Percentiles rank a stretch among this genome's conserved stretches.
Conservation (phyloP, 176 grass and related monocot genomes). For the Phragmites australis region DNA sequence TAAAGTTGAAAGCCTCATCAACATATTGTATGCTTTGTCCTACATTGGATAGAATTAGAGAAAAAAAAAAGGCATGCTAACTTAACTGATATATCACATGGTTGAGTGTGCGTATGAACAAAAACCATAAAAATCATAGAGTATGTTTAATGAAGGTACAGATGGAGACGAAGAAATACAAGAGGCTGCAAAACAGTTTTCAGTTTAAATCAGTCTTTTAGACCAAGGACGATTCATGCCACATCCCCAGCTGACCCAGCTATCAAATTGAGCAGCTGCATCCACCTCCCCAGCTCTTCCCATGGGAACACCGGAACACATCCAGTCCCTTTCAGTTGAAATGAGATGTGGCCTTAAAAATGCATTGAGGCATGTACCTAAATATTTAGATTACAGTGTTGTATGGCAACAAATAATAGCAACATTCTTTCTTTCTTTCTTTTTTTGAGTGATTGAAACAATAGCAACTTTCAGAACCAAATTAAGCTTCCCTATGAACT, state of each 20-base stretch:
- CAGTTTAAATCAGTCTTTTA: not conserved
- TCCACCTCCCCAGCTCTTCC: not conserved
- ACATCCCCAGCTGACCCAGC: not conserved
- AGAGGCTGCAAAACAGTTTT: not conserved
- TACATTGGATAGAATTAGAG: not conserved
- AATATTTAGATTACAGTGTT: not conserved
- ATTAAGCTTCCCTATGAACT: not conserved
- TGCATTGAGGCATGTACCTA: not conserved
- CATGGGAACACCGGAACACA: constrained; percentile 5
- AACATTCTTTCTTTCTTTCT: no score
- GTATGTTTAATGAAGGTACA: not conserved
- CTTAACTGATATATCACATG: constrained; percentile 9
- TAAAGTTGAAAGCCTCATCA: not conserved
- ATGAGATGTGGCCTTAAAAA: not conserved
- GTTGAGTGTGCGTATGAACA: not conserved
- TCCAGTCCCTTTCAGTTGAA: not conserved
- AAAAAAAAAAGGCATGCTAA: constrained; percentile 21
- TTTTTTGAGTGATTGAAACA: no score
- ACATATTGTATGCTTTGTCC: not conserved
- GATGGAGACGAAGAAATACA: not conserved
- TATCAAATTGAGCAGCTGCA: not conserved
- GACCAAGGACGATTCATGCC: not conserved
- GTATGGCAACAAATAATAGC: not conserved
- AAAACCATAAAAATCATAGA: not conserved
- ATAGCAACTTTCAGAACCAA: no score